Conservation (phyloP, 495 filamentous ascomycete genomes). For the Copromyces sp. region DNA sequence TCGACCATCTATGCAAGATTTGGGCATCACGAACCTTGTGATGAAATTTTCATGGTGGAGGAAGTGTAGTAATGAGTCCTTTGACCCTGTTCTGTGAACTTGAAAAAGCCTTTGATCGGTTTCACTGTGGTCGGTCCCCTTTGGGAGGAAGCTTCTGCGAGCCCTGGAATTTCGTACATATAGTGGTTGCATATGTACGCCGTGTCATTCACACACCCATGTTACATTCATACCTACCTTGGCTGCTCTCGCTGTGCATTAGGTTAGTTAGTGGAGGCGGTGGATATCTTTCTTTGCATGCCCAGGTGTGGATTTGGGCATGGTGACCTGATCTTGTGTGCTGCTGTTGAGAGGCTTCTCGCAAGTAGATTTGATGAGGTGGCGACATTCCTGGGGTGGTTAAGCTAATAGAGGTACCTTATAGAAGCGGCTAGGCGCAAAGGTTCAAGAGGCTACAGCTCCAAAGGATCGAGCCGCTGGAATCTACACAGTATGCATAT, state of each 20-base stretch:
- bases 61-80: background rate
- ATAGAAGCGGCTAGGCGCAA: background rate
- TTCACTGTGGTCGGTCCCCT: background rate
- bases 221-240: background rate
- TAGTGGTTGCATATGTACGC: background rate
- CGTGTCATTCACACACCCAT: background rate
- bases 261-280: background rate
- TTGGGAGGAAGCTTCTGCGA: background rate
- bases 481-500: background rate
- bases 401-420: background rate
- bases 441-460: background rate
- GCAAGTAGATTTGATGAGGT: background rate
- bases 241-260: background rate
- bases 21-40: background rate
- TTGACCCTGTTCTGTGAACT: background rate
- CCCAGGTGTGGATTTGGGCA: background rate
- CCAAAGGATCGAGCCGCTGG: background rate
- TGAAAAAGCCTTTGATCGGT: background rate
- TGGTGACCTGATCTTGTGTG: background rate
- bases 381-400: background rate
- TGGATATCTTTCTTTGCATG: background rate
- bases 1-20: background rate
- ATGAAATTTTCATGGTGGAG: background rate
- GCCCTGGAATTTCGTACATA: background rate
- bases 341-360: background rate